Conservation (phyloP, 2,329 filamentous ascomycete genomes). For the Dactylellina sp. region DNA sequence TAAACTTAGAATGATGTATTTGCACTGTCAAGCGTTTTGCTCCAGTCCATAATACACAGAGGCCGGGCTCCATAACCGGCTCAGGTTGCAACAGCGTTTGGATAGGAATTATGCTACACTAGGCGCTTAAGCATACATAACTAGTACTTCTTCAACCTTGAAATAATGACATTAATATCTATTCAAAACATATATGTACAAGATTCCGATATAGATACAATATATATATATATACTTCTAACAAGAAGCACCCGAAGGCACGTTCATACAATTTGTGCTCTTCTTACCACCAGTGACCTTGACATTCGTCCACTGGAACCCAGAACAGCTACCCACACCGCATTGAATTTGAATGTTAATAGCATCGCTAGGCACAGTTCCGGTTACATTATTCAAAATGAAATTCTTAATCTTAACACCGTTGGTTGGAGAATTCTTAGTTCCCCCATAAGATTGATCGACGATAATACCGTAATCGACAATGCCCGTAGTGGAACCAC, state of each 20-base stretch:
- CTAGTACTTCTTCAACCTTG: too few relatives aligned
- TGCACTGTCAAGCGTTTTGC: too few relatives aligned
- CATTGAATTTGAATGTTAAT: conserved; percentile 64
- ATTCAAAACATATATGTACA: too few relatives aligned
- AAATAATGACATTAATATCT: too few relatives aligned
- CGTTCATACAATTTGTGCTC: conserved; percentile 62
- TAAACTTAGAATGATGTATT: conserved; percentile 5
- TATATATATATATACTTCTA: conserved; percentile 13
- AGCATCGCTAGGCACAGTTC: conserved; percentile 62
- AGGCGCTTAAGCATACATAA: too few relatives aligned
- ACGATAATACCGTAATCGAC: conserved; percentile 70
- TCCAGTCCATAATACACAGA: too few relatives aligned
- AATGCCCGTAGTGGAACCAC: conserved; percentile 66
- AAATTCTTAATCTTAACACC: conserved; percentile 67
- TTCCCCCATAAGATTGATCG: conserved; percentile 69
- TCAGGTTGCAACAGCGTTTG: too few relatives aligned
- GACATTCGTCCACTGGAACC: conserved; percentile 63
- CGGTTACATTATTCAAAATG: conserved; percentile 64
- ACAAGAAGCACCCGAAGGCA: conserved; percentile 62
- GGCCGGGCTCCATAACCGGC: too few relatives aligned
- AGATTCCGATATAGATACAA: too few relatives aligned
- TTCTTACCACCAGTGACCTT: conserved; percentile 64
- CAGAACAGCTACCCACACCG: conserved; percentile 63
- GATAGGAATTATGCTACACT: too few relatives aligned
- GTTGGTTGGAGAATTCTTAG: conserved; percentile 63